Conservation (phyloP, 1,284 basidiomycete species). For the Papiliotrema terrestris region DNA sequence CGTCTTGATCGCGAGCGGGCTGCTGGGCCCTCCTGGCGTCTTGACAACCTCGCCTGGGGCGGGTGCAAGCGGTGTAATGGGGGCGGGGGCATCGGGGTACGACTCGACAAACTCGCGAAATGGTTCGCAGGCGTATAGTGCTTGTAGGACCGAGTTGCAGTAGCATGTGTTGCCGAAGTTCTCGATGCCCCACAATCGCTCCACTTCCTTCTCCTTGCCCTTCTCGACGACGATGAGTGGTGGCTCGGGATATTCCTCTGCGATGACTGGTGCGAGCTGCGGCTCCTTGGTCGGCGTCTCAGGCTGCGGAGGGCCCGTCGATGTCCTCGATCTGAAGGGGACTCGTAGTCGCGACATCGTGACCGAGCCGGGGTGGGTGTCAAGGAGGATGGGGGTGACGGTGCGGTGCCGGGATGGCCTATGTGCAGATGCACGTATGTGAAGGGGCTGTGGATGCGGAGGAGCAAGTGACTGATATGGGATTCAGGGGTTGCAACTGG, state of each 20-base stretch:
- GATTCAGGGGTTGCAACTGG: too few relatives aligned
- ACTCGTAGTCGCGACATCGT: conserved; percentile 20
- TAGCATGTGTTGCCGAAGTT: conserved; percentile 91
- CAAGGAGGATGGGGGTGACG: too few relatives aligned
- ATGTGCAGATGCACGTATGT: too few relatives aligned
- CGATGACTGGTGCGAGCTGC: conserved; percentile 4
- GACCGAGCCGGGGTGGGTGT: too few relatives aligned
- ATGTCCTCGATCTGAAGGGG: conserved; percentile 12
- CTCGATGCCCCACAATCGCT: conserved; percentile 73
- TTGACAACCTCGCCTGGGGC: conserved; percentile 22
- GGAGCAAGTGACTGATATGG: too few relatives aligned
- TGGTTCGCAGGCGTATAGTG: conserved; percentile 83
- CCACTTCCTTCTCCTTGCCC: conserved; percentile 35
- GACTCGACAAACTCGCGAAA: conserved; percentile 71
- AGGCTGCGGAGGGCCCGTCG: neutral
- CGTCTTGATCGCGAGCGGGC: conserved; percentile 19
- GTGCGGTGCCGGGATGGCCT: too few relatives aligned
- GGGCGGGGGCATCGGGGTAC: conserved; percentile 48
- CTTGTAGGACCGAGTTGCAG: conserved; percentile 95
- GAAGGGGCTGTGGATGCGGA: too few relatives aligned
- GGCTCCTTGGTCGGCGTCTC: conserved; percentile 2
- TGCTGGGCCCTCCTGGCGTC: conserved; percentile 5
- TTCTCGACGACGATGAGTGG: conserved; percentile 6
- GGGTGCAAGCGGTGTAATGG: conserved; percentile 42
- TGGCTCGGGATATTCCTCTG: neutral